These are phyloP conservation scores for Cryptosporidium andersoni DNA, from an alignment of 169 alveolate species.

Conservation along the genomic window DNA sequence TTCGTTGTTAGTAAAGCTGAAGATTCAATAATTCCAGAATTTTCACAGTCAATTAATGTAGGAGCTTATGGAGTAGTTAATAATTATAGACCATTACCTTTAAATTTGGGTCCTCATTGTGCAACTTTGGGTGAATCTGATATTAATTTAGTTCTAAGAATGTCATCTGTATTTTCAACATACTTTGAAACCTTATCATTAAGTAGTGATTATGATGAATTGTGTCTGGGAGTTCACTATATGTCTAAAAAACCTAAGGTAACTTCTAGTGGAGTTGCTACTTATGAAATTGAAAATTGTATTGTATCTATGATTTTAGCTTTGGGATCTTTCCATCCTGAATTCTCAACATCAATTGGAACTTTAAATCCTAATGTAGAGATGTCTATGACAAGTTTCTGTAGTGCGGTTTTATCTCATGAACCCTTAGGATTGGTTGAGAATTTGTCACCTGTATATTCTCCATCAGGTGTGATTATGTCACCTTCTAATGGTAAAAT, in stretches of 20 bases:
- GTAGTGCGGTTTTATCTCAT: slow-evolving; percentile 26
- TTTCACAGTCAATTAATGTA: slow-evolving; percentile 19
- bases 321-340: slow-evolving; percentile 36
- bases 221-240: slow-evolving; percentile 36
- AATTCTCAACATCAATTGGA: slow-evolving; percentile 25
- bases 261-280: not conserved
- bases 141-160: slow-evolving; percentile 10
- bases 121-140: slow-evolving; percentile 17
- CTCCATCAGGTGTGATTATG: slow-evolving; percentile 11
- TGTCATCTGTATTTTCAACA: slow-evolving; percentile 3
- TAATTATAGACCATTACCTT: not conserved
- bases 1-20: slow-evolving; percentile 43
- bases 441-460: slow-evolving; percentile 36
- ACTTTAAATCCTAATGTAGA: slow-evolving; percentile 29
- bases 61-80: slow-evolving; percentile 22
- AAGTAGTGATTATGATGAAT: slow-evolving; percentile 56
- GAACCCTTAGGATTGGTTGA: slow-evolving; percentile 20
- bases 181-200: slow-evolving; percentile 10
- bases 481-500: slow-evolving; percentile 58
- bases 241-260: slow-evolving; percentile 16
- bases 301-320: slow-evolving; percentile 22
- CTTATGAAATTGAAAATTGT: slow-evolving; percentile 29
- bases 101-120: slow-evolving; percentile 27
- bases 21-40: slow-evolving; percentile 28
- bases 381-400: slow-evolving; percentile 12